Evolutionary conservation across 202 grass and related monocot species (phyloP), one percentile per base, ranked within the genome.

Genomic region (Elaeis oleifera): DNA sequence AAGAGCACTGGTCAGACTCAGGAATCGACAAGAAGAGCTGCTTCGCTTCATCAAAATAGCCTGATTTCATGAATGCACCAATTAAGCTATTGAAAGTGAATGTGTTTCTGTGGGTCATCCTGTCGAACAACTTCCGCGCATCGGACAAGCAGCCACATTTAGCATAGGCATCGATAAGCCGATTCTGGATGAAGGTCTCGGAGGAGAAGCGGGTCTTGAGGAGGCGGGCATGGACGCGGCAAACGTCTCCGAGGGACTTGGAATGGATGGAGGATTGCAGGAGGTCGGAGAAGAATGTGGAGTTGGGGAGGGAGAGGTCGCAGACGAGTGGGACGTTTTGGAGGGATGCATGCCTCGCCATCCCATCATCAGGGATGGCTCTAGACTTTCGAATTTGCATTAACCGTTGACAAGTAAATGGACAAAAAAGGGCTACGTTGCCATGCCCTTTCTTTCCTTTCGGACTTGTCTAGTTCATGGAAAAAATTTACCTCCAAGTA

Each of bases 1-100:
- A 73, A 20, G 70, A 63, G 59, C 70, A 73, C 70, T 73, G 70
- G 27, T 72, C 70, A 17, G 58, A 49, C 49, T 44, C n/a, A 14
- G 70, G 70, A 58, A 72, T 62, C 44, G 27, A 52, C 3, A 6
- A 44, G 21, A 73, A 63, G 50, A 73, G 51, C 27, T 51, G 25
- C 2, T 28, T 24, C 20, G 59, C 70, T 23, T 63, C 59, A 6
- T 63, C 59, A 18, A 63, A 14, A 18, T 3, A 48, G 15, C 70
- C 70, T 19, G 50, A 52, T 16, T 54, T 73, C 3, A 51, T 48
- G 22, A 52, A n/a, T 11, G 50, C 58, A 4, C 51, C 23, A 27
- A 67, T 54, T 25, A 67, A 36, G 64, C 64, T 67, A 51, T 67
- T 67, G 50, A 50, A 67, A 16, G 64, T 67, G 64, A 67, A 67